Base-by-base conservation (phyloP, 1,284 basidiomycete species). In the Violaceomyces palustris region DNA sequence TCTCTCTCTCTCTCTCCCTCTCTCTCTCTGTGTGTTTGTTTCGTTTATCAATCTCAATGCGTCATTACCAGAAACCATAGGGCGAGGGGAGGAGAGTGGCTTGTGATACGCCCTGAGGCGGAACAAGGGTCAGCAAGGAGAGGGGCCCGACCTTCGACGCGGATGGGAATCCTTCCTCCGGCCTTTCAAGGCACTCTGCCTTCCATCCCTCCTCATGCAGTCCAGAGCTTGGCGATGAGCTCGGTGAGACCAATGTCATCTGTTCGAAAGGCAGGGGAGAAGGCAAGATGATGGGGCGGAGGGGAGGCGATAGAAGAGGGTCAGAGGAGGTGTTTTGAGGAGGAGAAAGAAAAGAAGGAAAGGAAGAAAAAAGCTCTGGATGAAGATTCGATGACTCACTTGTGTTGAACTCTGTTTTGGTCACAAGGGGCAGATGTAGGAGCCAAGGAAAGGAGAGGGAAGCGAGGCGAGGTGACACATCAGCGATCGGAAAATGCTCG, bases 201-300 rank as follows among this genome's bases (percentile, higher is more conserved):
- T n/a, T n/a, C n/a, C n/a, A n/a, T n/a, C n/a, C n/a, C n/a, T n/a
- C n/a, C 44, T 67, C 74, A 85, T 43, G 83, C 83, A 44, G 77
- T 77, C 85, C 85, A 87, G 42, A 80, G 75, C 71, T 79, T 78
- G 54, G 79, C 76, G 61, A 85, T 78, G 57, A 86, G 74, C 76
- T 86, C 86, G 26, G 84, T 86, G 56, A 87, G 75, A 89, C 92
- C 92, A 67, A 97, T 84, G 72, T 97, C 93, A 74, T 70, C 64
- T 69, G 56, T 27, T n/a, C n/a, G n/a, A n/a, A n/a, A n/a, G n/a
- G n/a, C n/a, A n/a, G n/a, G 17, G 24, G 18, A n/a, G n/a, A n/a
- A 17, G 29, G 23, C 32, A 18, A 19, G 9, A 18, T 35, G 35
- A 18, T n/a, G 12, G 15, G 28, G 27, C 14, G 18, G 39, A 40